Evolutionary conservation across 768 basidiomycete species (phyloP).

Genomic region (Boletus reticuloceps): DNA sequence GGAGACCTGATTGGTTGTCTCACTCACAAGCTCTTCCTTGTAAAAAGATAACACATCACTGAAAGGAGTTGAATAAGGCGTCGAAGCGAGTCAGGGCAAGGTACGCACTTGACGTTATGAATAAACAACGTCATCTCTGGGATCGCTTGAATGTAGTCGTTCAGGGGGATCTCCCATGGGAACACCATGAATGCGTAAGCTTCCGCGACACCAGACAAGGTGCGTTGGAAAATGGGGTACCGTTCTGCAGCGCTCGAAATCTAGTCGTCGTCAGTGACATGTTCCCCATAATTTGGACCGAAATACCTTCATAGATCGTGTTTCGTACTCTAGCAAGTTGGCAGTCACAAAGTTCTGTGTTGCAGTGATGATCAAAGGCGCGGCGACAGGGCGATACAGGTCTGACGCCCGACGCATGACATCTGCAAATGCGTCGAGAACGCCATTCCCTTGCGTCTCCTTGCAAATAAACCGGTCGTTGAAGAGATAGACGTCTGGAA

Average conservation of each 20-base stretch:
- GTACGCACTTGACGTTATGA: slow-evolving; percentile 37
- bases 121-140: slow-evolving; percentile 35
- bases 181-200: slow-evolving; percentile 38
- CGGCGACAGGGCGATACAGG: slow-evolving; percentile 27
- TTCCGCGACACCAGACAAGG: slow-evolving; percentile 32
- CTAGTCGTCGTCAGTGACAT: not conserved
- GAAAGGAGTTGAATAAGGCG: not conserved
- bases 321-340: slow-evolving; percentile 32
- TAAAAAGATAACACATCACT: slow-evolving; percentile 43
- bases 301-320: slow-evolving; percentile 26
- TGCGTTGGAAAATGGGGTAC: slow-evolving; percentile 27
- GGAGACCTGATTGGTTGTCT: slow-evolving; percentile 36
- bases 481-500: slow-evolving; percentile 31
- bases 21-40: slow-evolving; percentile 38
- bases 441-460: slow-evolving; percentile 26
- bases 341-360: slow-evolving; percentile 37
- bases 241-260: slow-evolving; percentile 22
- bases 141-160: slow-evolving; percentile 36
- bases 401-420: slow-evolving; percentile 29
- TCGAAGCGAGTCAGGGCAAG: not conserved
- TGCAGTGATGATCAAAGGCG: slow-evolving; percentile 36
- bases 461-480: slow-evolving; percentile 30
- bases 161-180: slow-evolving; percentile 30
- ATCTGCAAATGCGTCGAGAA: slow-evolving; percentile 35
- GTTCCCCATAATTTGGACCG: no score